phyloP scores from a whole-genome alignment of 352 stramenopile species.

The Aphanomyces stellatus region DNA sequence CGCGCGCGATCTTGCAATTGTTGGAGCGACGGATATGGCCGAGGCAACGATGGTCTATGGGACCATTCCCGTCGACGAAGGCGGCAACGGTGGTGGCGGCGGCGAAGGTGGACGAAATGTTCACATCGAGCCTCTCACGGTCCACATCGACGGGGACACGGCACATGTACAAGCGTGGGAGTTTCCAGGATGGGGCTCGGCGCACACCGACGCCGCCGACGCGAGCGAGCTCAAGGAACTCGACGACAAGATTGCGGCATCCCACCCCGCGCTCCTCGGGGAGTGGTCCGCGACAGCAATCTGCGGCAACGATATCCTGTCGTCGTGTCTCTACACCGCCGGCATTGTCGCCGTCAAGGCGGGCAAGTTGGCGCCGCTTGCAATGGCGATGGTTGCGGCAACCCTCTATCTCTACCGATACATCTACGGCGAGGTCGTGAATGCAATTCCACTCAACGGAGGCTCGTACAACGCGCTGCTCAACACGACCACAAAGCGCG shows the following conservation, averaged over 20 bases:
- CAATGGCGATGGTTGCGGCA: conserved; percentile 55
- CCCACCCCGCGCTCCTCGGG: conserved; percentile 28
- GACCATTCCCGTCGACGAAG: background rate
- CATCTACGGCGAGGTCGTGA: conserved; percentile 85
- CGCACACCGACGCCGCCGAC: background rate
- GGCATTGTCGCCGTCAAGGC: conserved; percentile 34
- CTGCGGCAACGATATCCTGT: conserved; percentile 85
- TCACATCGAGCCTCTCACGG: background rate
- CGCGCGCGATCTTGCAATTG: background rate
- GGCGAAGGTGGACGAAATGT: background rate
- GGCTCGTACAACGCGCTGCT: conserved; percentile 86
- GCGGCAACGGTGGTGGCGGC: background rate
- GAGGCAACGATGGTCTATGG: background rate
- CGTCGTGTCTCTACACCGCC: conserved; percentile 67
- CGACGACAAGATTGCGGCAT: conserved; percentile 10
- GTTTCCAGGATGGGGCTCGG: conserved; percentile 17
- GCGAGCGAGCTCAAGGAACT: conserved; percentile 18
- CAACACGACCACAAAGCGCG: conserved; percentile 82
- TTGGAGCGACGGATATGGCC: background rate
- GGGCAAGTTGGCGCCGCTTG: conserved; percentile 71
- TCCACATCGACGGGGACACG: conserved; percentile 7
- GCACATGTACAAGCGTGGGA: conserved; percentile 12
- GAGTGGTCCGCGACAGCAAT: conserved; percentile 77
- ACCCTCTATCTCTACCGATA: conserved; percentile 54
- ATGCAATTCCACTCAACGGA: conserved; percentile 82